Conservation (phyloP, 345 rosid genomes). For the Salix brachista region DNA sequence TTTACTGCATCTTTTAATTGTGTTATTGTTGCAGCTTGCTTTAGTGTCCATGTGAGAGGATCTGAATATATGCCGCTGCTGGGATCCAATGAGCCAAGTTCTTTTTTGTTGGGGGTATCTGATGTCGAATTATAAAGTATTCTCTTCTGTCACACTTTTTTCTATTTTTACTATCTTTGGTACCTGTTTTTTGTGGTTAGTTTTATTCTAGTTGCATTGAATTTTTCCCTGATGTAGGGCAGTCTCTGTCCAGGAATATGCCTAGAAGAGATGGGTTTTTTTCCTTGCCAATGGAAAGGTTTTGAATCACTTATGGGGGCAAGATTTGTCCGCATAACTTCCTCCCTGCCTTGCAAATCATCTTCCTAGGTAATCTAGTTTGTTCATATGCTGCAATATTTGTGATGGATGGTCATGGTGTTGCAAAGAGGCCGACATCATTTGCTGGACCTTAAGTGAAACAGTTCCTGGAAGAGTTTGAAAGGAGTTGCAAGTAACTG, state of each 20-base stretch:
- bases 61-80: constrained; percentile 67
- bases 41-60: constrained; percentile 77
- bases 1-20: constrained; percentile 6
- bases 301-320: too few relatives aligned
- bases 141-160: neutral
- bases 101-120: constrained; percentile 46
- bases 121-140: constrained; percentile 48
- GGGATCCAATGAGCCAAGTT: constrained; percentile 52
- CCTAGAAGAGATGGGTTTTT: neutral
- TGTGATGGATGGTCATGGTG: neutral
- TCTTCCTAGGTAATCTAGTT: neutral
- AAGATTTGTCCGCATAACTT: neutral
- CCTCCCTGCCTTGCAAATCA: neutral
- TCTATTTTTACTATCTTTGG: neutral
- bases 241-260: neutral
- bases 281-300: neutral
- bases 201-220: neutral
- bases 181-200: neutral
- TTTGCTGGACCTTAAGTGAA: neutral
- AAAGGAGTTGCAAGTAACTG: too few relatives aligned
- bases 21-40: constrained; percentile 63
- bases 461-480: too few relatives aligned
- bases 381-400: neutral
- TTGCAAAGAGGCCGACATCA: neutral
- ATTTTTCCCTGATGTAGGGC: neutral